Percentiles rank a stretch among this genome's conserved stretches.
These are phyloP conservation scores for Metschnikowia amazonensis DNA, from an alignment of 805 yeast genomes.

Conservation along the genomic window DNA sequence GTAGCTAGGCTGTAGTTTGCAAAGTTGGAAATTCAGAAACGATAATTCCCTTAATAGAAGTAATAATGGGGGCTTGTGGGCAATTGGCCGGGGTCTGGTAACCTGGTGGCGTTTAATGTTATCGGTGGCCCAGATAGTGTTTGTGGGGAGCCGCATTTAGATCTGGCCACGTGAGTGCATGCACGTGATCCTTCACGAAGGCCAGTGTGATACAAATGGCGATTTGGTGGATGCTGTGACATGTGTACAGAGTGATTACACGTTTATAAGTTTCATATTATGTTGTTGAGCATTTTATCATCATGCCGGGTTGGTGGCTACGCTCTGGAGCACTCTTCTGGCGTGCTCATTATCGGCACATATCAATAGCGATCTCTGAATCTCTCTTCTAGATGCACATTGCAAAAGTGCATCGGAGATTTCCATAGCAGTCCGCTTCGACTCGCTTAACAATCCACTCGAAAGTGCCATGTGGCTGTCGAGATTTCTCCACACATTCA, in stretches of 20 bases:
- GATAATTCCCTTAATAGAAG: too few relatives aligned
- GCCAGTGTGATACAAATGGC: too few relatives aligned
- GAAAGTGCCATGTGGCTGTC: constrained; percentile 53
- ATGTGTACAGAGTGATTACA: too few relatives aligned
- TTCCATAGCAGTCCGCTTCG: constrained; percentile 46
- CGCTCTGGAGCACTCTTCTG: background rate
- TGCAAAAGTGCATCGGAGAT: constrained; percentile 51
- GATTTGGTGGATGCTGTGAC: too few relatives aligned
- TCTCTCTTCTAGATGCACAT: constrained; percentile 46
- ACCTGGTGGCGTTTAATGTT: constrained; percentile 3
- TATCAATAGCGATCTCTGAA: constrained; percentile 67
- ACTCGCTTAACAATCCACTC: constrained; percentile 50
- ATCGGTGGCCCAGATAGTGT: constrained; percentile 1
- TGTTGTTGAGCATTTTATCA: too few relatives aligned
- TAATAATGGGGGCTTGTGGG: background rate
- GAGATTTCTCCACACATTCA: constrained; percentile 65
- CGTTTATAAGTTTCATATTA: too few relatives aligned
- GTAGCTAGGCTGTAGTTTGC: background rate
- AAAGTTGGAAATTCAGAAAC: background rate
- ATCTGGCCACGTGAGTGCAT: background rate
- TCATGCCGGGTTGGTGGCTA: too few relatives aligned
- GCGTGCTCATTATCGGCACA: constrained; percentile 41
- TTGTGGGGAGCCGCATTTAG: constrained; percentile 4
- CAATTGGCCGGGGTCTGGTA: background rate
- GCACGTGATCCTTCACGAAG: constrained; percentile 1